phyloP scores from a whole-genome alignment of 116 monocot species.

The Papilionanthe hybrid region DNA sequence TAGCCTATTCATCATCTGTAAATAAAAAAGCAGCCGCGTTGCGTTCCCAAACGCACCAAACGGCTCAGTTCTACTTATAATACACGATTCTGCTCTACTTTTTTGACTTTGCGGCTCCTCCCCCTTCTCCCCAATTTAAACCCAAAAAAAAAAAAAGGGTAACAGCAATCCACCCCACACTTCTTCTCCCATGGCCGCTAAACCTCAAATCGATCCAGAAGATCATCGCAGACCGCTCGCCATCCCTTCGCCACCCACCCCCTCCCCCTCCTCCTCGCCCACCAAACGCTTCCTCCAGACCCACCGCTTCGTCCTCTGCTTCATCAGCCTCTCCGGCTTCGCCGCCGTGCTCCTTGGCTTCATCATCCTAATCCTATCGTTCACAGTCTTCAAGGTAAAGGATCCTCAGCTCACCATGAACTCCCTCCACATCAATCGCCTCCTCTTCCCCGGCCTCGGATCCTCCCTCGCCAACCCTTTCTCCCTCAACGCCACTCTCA shows the following conservation, averaged over 20 bases:
- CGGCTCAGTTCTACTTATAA: no score
- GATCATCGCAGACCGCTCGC: neutral
- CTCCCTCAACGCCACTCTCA: conserved; percentile 24
- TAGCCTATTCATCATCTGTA: no score
- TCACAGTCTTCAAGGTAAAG: conserved; percentile 45
- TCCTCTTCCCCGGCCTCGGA: neutral
- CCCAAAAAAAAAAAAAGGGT: neutral
- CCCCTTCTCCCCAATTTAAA: neutral
- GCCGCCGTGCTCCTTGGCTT: conserved; percentile 24
- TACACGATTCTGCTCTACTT: no score
- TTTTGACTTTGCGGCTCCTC: neutral
- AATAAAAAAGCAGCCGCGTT: no score
- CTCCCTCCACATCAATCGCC: conserved; percentile 19
- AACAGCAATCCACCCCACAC: no score
- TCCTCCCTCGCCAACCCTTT: neutral
- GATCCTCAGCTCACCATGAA: conserved; percentile 49
- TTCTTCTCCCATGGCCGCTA: neutral
- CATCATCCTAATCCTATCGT: conserved; percentile 22
- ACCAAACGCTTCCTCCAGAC: conserved; percentile 1
- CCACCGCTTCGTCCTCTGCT: conserved; percentile 15
- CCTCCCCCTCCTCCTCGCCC: neutral
- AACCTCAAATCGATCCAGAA: neutral
- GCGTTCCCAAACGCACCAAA: no score
- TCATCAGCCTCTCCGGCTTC: conserved; percentile 32
- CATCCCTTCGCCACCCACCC: neutral